phyloP scores from a whole-genome alignment of 768 basidiomycete species.

The Mycena chlorophos region DNA sequence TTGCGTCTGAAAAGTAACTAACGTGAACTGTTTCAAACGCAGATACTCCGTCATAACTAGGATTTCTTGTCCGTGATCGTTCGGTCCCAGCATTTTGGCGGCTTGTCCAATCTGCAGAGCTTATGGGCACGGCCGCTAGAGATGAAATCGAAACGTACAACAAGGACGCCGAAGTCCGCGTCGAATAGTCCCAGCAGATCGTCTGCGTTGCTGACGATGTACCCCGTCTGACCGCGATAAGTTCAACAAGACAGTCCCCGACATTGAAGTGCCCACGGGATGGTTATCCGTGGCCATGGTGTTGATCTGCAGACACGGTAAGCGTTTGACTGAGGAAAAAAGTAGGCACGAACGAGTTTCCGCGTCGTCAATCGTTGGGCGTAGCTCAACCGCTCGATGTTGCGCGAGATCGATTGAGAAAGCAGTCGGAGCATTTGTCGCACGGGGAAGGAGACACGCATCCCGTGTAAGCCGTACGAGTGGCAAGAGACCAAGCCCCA shows the following conservation, averaged over 20 bases:
- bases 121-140: neutral
- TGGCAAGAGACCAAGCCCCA: constrained; percentile 85
- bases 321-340: neutral
- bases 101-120: constrained; percentile 53
- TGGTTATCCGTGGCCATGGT: constrained; percentile 66
- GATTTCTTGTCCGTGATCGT: constrained; percentile 74
- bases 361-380: constrained; percentile 72
- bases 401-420: constrained; percentile 76
- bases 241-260: neutral
- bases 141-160: constrained; percentile 29
- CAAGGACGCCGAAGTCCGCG: constrained; percentile 71
- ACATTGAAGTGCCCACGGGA: constrained; percentile 39
- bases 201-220: constrained; percentile 78
- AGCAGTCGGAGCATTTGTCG: constrained; percentile 80
- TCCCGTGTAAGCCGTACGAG: constrained; percentile 73
- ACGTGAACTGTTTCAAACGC: constrained; percentile 70
- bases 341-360: constrained; percentile 57
- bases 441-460: constrained; percentile 83
- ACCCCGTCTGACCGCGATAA: constrained; percentile 49
- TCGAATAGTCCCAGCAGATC: constrained; percentile 78
- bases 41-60: constrained; percentile 80
- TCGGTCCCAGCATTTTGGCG: constrained; percentile 68
- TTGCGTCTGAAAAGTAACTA: constrained; percentile 26
- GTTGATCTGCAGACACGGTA: constrained; percentile 52
- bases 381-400: constrained; percentile 78